Evolutionary conservation across 2,329 filamentous ascomycete species (phyloP).

Genomic region (Aspergillus candidus): DNA sequence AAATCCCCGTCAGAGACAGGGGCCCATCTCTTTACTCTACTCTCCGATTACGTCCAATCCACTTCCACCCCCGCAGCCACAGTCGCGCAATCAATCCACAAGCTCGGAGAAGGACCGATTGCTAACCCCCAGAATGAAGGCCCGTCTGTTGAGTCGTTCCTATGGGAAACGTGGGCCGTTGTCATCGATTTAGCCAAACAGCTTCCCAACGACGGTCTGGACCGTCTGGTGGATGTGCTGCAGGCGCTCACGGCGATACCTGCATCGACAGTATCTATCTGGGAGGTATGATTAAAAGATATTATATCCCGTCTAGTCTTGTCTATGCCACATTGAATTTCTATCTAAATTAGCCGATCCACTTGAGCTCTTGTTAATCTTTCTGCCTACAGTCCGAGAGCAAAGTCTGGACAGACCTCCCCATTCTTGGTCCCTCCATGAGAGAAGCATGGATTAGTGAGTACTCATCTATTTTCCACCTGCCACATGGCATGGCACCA

Average conservation of each 20-base stretch:
- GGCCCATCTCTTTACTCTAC: too few species aligned
- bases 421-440: constrained; percentile 8
- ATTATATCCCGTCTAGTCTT: too few species aligned
- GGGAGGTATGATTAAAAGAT: neutral
- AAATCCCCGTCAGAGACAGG: too few species aligned
- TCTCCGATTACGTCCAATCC: too few species aligned
- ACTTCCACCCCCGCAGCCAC: too few species aligned
- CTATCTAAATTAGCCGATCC: neutral
- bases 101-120: too few species aligned
- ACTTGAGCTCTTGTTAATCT: neutral
- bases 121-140: too few species aligned
- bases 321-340: neutral
- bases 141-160: neutral
- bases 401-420: constrained; percentile 7
- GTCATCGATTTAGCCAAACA: constrained; percentile 6
- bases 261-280: constrained; percentile 6
- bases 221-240: constrained; percentile 6
- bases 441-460: constrained; percentile 9
- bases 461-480: neutral
- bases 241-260: constrained; percentile 4
- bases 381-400: neutral
- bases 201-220: constrained; percentile 5
- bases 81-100: too few species aligned
- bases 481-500: neutral
- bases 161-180: constrained; percentile 6